A percentile compares a stretch with the other conserved stretches of the same genome.
These are phyloP conservation scores for Erysimum cheiri DNA, from an alignment of 441 rosid genomes.

Conservation along the genomic window DNA sequence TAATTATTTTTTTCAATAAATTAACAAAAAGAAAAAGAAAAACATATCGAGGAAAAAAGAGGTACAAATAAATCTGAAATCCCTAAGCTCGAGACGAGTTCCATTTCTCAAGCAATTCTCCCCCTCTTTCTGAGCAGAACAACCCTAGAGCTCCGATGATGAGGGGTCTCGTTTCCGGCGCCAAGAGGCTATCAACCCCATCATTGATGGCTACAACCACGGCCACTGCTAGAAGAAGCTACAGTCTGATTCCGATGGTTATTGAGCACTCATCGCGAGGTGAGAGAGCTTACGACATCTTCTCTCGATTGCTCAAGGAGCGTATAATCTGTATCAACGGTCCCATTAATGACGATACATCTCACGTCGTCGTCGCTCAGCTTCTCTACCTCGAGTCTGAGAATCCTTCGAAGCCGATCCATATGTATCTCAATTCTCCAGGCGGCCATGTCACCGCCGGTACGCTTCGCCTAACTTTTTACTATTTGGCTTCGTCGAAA, in stretches of 20 bases:
- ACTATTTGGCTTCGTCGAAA: neutral
- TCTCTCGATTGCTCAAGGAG: constrained; percentile 94
- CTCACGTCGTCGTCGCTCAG: constrained; percentile 97
- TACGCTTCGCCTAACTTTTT: constrained; percentile 24
- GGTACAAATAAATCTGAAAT: constrained; percentile 32
- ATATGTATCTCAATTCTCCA: constrained; percentile 96
- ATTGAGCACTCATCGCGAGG: constrained; percentile 97
- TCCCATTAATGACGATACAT: constrained; percentile 82
- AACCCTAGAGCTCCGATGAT: constrained; percentile 36
- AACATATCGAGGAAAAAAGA: neutral
- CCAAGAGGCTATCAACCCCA: constrained; percentile 32
- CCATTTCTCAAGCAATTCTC: constrained; percentile 30
- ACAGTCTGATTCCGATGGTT: constrained; percentile 90
- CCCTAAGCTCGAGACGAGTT: constrained; percentile 31
- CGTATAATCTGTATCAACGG: constrained; percentile 95
- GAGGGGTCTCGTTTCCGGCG: constrained; percentile 44
- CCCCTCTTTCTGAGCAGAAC: constrained; percentile 17
- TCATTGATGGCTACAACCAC: constrained; percentile 25
- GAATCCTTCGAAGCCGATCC: constrained; percentile 95
- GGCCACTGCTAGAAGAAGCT: constrained; percentile 43
- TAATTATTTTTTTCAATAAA: neutral
- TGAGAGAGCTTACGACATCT: constrained; percentile 96
- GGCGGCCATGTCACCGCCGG: constrained; percentile 99
- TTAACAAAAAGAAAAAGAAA: neutral
- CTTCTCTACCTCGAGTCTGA: constrained; percentile 96